Evolutionary conservation across 2,329 filamentous ascomycete genomes (phyloP), one percentile per base, ranked within the genome.

Genomic region (Coniosporium tulheliwenetii): DNA sequence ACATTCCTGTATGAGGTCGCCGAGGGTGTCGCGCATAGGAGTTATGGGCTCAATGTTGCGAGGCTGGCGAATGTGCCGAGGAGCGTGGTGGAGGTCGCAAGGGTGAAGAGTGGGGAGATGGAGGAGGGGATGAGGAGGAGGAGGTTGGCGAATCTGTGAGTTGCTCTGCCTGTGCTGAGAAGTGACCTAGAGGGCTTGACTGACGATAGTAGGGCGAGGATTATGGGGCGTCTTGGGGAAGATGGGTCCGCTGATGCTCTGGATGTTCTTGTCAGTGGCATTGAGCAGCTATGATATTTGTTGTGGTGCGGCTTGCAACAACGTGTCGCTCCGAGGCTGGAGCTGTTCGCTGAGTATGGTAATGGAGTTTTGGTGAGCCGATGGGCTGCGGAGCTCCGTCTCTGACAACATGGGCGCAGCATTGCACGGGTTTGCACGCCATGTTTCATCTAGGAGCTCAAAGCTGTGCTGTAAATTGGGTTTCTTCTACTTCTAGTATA

Each of bases 1-100:
- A 95, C 91, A 0, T 98, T 98, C 53, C 60, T 98, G 38, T 98
- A 98, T 56, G 85, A 95, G 56, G 81, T 95, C 2, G 81, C 76
- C 1, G 84, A 91, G 47, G 91, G 91, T 9, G 84, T 93, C 9
- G 89, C 91, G 8, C 87, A 96, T 66, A 74, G 91, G 5, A 93
- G 84, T 13, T 98, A 98, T 57, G 91, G 93, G 15, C 48, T 98
- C 43, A 96, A 96, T 58, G 91, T 96, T 15, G 91, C 91, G 10
- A 70, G 84, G 37, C 63, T 98, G 40, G 91, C 91, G 2, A 79
- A 79, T 39, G 73, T 98, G 35, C 86, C 89, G 0, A 71, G 73
- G 43, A 68, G 74, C 42, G 75, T 96, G 13, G 67, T 96, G 30
- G 82, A 87, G 19, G 68, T 85, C 16, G 91, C 91, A 2, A 76